Percentiles rank a stretch among this genome's conserved stretches.
These are phyloP conservation scores for Tephrocybe sp. DNA, from an alignment of 768 basidiomycete genomes.

Conservation along the genomic window DNA sequence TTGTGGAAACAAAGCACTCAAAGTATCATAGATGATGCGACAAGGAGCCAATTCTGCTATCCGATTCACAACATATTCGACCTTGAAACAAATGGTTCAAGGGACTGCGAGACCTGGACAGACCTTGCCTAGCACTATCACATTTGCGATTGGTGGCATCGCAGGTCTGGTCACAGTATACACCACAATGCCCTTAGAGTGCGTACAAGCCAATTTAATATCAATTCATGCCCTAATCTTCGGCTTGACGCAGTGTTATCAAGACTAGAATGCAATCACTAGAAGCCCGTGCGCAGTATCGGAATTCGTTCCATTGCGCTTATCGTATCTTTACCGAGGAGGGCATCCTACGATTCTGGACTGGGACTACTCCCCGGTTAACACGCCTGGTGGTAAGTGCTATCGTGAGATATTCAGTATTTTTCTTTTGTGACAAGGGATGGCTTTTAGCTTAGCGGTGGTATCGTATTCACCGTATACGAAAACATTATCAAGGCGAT, in stretches of 20 bases:
- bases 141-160: conserved; percentile 91
- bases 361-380: conserved; percentile 89
- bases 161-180: conserved; percentile 96
- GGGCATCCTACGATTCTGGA: conserved; percentile 92
- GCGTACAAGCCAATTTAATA: conserved; percentile 20
- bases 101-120: conserved; percentile 82
- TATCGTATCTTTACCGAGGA: conserved; percentile 95
- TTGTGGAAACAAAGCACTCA: conserved; percentile 1
- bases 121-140: conserved; percentile 79
- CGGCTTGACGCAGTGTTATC: conserved; percentile 61
- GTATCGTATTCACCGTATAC: conserved; percentile 91
- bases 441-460: conserved; percentile 74
- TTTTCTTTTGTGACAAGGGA: conserved; percentile 1
- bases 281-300: conserved; percentile 77
- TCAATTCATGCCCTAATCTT: background rate
- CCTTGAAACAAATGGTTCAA: conserved; percentile 90
- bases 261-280: conserved; percentile 99
- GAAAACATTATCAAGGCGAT: conserved; percentile 68
- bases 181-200: conserved; percentile 85
- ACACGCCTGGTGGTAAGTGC: conserved; percentile 74
- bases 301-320: conserved; percentile 93
- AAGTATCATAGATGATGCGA: conserved; percentile 77
- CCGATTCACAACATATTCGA: conserved; percentile 92
- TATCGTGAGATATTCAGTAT: background rate
- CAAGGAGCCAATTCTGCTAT: conserved; percentile 98